These are phyloP conservation scores for Cladophialophora exuberans DNA, from an alignment of 2,329 filamentous ascomycete genomes.

Conservation along the genomic window DNA sequence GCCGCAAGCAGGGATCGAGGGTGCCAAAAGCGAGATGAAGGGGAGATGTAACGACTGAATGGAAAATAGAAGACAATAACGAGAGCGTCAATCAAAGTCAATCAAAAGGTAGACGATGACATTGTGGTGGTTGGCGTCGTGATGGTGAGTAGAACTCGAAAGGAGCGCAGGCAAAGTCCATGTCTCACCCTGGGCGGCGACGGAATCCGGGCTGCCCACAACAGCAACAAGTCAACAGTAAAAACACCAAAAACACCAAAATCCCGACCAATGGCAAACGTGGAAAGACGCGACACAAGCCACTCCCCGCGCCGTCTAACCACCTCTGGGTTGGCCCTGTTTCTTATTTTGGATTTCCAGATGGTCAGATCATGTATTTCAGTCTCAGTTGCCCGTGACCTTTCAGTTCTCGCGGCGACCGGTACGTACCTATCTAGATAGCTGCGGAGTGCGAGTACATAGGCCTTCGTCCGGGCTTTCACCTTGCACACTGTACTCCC, in stretches of 20 bases:
- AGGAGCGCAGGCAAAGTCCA: conserved; percentile 17
- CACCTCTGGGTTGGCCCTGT: conserved; percentile 4
- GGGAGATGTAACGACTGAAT: conserved; percentile 13
- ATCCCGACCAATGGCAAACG: not conserved
- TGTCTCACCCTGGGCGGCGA: conserved; percentile 28
- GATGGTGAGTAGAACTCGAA: conserved; percentile 1
- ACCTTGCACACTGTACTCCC: too few species aligned
- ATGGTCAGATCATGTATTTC: too few species aligned
- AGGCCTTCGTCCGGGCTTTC: too few species aligned
- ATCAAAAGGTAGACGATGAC: conserved; percentile 1
- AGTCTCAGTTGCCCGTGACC: not conserved
- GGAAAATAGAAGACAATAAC: not conserved
- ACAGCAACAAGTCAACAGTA: too few species aligned
- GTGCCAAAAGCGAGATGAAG: too few species aligned
- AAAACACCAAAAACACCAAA: conserved; percentile 8
- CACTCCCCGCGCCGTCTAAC: conserved; percentile 12
- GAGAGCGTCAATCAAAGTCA: too few species aligned
- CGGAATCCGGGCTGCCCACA: conserved; percentile 19
- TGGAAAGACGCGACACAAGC: conserved; percentile 5
- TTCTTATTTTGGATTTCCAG: conserved; percentile 20
- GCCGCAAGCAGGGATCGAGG: too few species aligned
- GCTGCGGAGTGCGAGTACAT: too few species aligned
- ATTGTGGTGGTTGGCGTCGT: not conserved
- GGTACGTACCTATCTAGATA: too few species aligned
- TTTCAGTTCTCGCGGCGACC: too few species aligned